phyloP scores from a whole-genome alignment of 2,329 filamentous ascomycete species.

The Trichophyton benhamiae region DNA sequence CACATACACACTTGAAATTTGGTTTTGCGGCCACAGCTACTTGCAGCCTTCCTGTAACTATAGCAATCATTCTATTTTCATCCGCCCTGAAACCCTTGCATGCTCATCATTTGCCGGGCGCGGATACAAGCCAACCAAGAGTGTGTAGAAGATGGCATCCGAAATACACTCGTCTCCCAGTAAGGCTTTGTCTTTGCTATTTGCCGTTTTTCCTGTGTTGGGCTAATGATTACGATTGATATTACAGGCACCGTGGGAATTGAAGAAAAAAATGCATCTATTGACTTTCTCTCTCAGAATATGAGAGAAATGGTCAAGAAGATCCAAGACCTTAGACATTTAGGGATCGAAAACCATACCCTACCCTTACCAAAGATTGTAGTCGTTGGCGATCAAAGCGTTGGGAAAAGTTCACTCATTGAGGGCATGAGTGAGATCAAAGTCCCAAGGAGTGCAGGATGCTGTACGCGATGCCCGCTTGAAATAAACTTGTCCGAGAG shows the following conservation, averaged over 20 bases:
- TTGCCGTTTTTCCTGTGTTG: neutral
- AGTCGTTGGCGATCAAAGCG: conserved; percentile 72
- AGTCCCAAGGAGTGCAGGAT: conserved; percentile 56
- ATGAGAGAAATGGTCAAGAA: conserved; percentile 30
- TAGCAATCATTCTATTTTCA: no score
- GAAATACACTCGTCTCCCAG: neutral
- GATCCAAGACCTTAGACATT: conserved; percentile 51
- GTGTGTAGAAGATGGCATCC: neutral
- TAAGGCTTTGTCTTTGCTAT: neutral
- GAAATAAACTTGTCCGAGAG: conserved; percentile 59
- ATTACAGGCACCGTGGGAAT: conserved; percentile 8
- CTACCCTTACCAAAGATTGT: conserved; percentile 66
- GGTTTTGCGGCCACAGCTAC: no score
- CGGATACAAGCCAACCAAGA: neutral
- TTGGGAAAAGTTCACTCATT: conserved; percentile 61
- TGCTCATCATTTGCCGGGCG: no score
- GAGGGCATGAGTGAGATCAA: conserved; percentile 55
- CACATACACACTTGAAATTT: no score
- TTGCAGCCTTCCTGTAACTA: no score
- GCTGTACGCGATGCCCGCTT: conserved; percentile 69
- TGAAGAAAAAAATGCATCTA: conserved; percentile 13
- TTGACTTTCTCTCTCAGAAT: conserved; percentile 21
- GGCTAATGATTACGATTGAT: neutral
- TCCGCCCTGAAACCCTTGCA: no score
- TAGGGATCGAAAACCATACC: conserved; percentile 57